These are phyloP conservation scores for Przewalskia tangutica DNA, from an alignment of 257 asterid species.

Conservation along the genomic window DNA sequence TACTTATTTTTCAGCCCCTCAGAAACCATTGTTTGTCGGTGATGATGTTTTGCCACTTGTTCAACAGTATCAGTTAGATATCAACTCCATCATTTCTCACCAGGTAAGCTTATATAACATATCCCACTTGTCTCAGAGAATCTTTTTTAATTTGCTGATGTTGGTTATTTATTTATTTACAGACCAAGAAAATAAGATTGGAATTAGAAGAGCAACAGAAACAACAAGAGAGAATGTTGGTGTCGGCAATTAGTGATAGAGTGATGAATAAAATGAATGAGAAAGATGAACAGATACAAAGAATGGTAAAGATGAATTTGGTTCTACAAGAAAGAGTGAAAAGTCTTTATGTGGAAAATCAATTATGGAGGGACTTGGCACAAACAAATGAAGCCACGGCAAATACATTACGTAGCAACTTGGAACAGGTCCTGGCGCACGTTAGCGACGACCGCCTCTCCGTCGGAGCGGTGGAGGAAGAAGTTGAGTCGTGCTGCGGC, in stretches of 20 bases:
- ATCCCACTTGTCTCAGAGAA: background rate
- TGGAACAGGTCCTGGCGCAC: constrained; percentile 61
- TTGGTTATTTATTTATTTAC: background rate
- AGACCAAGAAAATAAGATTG: constrained; percentile 43
- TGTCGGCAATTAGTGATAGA: constrained; percentile 42
- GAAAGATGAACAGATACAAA: constrained; percentile 61
- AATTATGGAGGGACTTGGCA: constrained; percentile 60
- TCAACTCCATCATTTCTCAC: constrained; percentile 51
- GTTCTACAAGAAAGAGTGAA: constrained; percentile 55
- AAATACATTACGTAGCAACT: constrained; percentile 46
- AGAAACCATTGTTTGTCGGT: constrained; percentile 22
- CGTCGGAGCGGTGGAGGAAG: constrained; percentile 36
- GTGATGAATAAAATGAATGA: constrained; percentile 46
- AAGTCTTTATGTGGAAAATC: constrained; percentile 48
- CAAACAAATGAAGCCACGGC: constrained; percentile 72
- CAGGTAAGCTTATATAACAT: constrained; percentile 30
- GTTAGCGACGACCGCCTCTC: constrained; percentile 27
- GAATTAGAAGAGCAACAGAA: constrained; percentile 68
- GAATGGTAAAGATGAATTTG: constrained; percentile 44
- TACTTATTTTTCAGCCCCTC: background rate
- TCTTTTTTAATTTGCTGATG: background rate
- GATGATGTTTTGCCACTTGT: constrained; percentile 38
- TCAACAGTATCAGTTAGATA: constrained; percentile 54
- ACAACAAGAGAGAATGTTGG: constrained; percentile 38
- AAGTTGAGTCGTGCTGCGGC: constrained; percentile 66